Percentiles rank a stretch among this genome's conserved stretches.
These are phyloP conservation scores for Chrysochromulina tobinii DNA, from an alignment of 78 protist species.

Conservation along the genomic window DNA sequence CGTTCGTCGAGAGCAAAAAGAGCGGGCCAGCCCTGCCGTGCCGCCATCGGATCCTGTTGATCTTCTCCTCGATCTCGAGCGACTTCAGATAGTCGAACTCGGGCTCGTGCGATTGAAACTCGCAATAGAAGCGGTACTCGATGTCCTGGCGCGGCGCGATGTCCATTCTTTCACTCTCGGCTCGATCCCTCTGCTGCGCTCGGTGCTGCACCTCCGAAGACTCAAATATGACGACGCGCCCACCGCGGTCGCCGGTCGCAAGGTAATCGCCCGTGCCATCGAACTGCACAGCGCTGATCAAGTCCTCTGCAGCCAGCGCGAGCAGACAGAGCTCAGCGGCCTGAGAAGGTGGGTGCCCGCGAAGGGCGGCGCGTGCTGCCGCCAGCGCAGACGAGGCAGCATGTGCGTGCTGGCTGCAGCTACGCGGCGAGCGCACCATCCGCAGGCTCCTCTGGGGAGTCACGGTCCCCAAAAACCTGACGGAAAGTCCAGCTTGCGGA, in stretches of 20 bases:
- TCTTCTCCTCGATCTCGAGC: conserved; percentile 97
- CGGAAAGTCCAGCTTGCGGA: too few relatives aligned
- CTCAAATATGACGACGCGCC: conserved; percentile 44
- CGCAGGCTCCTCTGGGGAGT: too few relatives aligned
- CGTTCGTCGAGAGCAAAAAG: conserved; percentile 85
- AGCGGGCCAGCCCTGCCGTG: conserved; percentile 57
- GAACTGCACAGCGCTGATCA: conserved; percentile 28
- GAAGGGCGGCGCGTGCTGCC: too few relatives aligned
- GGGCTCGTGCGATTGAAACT: conserved; percentile 96
- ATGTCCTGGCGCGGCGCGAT: not conserved
- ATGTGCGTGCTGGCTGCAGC: too few relatives aligned
- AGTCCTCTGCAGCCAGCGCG: conserved; percentile 28
- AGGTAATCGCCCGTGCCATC: conserved; percentile 28
- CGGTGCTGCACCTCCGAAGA: not conserved
- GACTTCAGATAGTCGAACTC: conserved; percentile 96
- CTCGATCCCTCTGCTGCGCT: too few relatives aligned
- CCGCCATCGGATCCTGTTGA: conserved; percentile 83
- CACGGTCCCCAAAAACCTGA: too few relatives aligned
- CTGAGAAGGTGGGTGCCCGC: too few relatives aligned
- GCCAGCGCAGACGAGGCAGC: too few relatives aligned
- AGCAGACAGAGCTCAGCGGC: not conserved
- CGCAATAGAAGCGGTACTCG: conserved; percentile 90
- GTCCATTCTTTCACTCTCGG: too few relatives aligned
- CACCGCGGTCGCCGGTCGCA: conserved; percentile 58
- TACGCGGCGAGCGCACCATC: too few relatives aligned